These are phyloP conservation scores for Hypoxylon lenormandii DNA, from an alignment of 495 filamentous ascomycete genomes.

Conservation along the genomic window DNA sequence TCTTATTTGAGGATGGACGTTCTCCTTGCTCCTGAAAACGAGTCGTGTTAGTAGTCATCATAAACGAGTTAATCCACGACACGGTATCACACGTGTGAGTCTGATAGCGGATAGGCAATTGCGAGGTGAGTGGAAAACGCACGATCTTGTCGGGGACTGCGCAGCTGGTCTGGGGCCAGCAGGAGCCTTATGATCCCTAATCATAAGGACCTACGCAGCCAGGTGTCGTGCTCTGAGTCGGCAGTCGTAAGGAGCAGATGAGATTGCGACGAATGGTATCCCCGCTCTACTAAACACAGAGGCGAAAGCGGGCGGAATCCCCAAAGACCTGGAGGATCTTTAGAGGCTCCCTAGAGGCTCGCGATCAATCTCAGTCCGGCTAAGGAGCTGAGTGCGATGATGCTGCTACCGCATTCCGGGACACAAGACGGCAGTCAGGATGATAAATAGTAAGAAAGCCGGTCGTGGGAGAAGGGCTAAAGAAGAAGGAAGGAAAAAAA, in stretches of 20 bases:
- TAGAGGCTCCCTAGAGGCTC: conserved; percentile 35
- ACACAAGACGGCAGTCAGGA: conserved; percentile 32
- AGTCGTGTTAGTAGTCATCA: conserved; percentile 32
- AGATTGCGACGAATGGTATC: conserved; percentile 24
- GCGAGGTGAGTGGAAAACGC: conserved; percentile 30
- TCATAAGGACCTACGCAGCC: conserved; percentile 57
- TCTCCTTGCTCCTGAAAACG: conserved; percentile 58
- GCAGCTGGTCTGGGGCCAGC: conserved; percentile 68
- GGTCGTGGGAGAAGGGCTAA: conserved; percentile 9
- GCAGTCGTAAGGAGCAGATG: conserved; percentile 22
- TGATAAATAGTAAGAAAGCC: conserved; percentile 21
- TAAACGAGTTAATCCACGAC: conserved; percentile 13
- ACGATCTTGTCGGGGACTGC: conserved; percentile 63
- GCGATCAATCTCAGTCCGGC: conserved; percentile 64
- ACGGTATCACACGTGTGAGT: conserved; percentile 23
- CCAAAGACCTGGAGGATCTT: conserved; percentile 10
- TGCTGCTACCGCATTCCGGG: conserved; percentile 66
- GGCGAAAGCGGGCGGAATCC: conserved; percentile 25
- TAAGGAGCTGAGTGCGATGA: conserved; percentile 65
- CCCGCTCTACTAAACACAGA: conserved; percentile 12
- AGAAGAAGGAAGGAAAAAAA: conserved; percentile 26
- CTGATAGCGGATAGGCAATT: conserved; percentile 15
- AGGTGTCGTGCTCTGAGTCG: conserved; percentile 47
- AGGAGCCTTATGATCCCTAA: conserved; percentile 65
- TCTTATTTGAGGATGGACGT: conserved; percentile 56